Percentiles rank a stretch among this genome's conserved stretches.
These are phyloP conservation scores for Aureobasidium vineae DNA, from an alignment of 2,329 filamentous ascomycete species.

Conservation along the genomic window DNA sequence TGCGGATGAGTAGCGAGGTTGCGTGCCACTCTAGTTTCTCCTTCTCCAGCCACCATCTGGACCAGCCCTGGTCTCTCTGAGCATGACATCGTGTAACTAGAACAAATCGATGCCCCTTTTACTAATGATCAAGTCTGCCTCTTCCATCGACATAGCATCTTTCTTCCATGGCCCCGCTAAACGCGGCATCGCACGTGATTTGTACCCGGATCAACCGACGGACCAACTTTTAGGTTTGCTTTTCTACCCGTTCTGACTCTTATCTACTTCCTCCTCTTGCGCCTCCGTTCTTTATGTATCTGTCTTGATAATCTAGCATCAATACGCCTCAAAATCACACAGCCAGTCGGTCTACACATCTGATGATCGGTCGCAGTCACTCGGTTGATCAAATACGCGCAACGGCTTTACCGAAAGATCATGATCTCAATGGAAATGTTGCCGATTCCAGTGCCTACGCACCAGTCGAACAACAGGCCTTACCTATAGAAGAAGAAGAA, in stretches of 20 bases:
- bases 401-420: background rate
- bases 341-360: background rate
- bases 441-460: background rate
- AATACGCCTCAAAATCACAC: background rate
- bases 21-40: background rate
- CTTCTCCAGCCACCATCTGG: background rate
- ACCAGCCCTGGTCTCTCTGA: background rate
- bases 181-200: slow-evolving; percentile 2
- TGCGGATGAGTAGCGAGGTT: background rate
- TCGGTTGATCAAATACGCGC: background rate
- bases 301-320: background rate
- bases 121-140: background rate
- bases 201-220: background rate
- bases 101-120: background rate
- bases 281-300: background rate
- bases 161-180: background rate
- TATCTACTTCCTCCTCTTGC: background rate
- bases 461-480: background rate
- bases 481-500: slow-evolving; percentile 29
- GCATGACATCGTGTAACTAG: slow-evolving; percentile 2
- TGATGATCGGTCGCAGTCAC: background rate
- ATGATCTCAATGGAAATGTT: background rate
- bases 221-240: slow-evolving; percentile 2
- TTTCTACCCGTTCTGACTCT: slow-evolving; percentile 5
- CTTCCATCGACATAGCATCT: background rate